phyloP scores from a whole-genome alignment of 2,329 filamentous ascomycete genomes.

The Neopestalotiopsis sp. region DNA sequence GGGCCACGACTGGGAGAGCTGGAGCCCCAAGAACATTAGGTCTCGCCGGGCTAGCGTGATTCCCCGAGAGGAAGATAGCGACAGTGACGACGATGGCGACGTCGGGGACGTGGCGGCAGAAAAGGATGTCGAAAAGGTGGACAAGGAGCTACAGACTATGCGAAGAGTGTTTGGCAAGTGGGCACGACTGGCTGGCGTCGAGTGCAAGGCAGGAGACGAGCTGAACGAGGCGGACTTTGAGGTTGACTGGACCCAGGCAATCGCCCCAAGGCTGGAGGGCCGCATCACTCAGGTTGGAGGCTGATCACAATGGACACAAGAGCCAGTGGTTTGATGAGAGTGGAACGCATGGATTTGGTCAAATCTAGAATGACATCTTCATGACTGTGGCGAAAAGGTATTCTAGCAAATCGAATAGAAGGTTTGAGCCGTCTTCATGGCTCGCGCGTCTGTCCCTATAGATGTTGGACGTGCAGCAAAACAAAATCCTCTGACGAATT shows the following conservation, averaged over 20 bases:
- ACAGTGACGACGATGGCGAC: constrained; percentile 32
- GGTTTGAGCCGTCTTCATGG: no score
- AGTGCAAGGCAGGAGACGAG: constrained; percentile 55
- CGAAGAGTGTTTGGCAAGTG: constrained; percentile 74
- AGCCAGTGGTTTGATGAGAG: not conserved
- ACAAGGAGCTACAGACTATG: constrained; percentile 66
- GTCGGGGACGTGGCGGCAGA: constrained; percentile 29
- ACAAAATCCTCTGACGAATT: no score
- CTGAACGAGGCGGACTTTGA: constrained; percentile 64
- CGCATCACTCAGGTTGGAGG: constrained; percentile 62
- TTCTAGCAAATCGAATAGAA: not conserved
- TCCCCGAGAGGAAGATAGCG: constrained; percentile 44
- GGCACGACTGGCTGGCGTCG: constrained; percentile 70
- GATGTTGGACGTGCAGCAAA: no score
- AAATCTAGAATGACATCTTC: no score
- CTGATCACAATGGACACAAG: not conserved
- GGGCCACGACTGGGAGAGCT: constrained; percentile 40
- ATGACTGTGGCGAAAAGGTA: not conserved
- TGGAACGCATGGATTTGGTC: not conserved
- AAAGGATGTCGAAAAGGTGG: constrained; percentile 50
- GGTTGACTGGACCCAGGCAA: constrained; percentile 80
- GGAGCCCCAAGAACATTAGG: constrained; percentile 42
- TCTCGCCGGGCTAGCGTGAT: constrained; percentile 36
- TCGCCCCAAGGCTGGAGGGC: constrained; percentile 78
- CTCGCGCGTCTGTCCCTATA: no score